Percentiles rank a stretch among this genome's conserved stretches.
phyloP scores from a whole-genome alignment of 1,284 basidiomycete species.

The Irpex sp. region DNA sequence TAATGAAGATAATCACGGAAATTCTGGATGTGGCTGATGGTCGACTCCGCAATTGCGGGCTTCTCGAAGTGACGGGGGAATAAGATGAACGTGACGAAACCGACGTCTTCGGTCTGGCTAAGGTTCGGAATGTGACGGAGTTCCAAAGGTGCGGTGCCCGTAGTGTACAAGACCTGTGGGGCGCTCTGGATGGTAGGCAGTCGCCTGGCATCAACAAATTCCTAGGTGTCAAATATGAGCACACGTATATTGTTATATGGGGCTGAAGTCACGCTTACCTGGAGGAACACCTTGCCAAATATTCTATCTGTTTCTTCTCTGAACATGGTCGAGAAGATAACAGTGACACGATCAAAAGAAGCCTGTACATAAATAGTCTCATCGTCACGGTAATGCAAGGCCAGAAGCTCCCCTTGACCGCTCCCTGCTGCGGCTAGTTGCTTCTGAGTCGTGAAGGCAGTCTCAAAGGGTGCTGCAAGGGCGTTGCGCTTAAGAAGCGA shows the following conservation, averaged over 20 bases:
- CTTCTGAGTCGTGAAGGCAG: conserved; percentile 86
- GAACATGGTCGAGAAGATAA: conserved; percentile 97
- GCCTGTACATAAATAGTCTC: conserved; percentile 97
- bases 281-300: conserved; percentile 95
- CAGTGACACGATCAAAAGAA: conserved; percentile 92
- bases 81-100: conserved; percentile 98
- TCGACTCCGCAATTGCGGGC: conserved; percentile 68
- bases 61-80: conserved; percentile 95
- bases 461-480: conserved; percentile 92
- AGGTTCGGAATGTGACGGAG: conserved; percentile 86
- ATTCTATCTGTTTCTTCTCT: conserved; percentile 97
- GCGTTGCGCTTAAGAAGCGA: conserved; percentile 92
- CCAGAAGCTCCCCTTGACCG: conserved; percentile 82
- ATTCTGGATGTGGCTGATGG: conserved; percentile 94
- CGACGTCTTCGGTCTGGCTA: conserved; percentile 85
- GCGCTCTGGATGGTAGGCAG: conserved; percentile 94
- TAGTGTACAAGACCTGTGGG: conserved; percentile 97
- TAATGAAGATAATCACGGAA: conserved; percentile 99
- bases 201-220: conserved; percentile 97
- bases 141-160: conserved; percentile 93
- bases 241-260: not conserved
- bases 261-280: conserved; percentile 46
- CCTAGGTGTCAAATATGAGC: conserved; percentile 43
- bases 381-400: conserved; percentile 92
- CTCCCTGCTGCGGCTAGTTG: conserved; percentile 69